These are phyloP conservation scores for Kwoniella europaea DNA, from an alignment of 768 basidiomycete species.

Conservation along the genomic window DNA sequence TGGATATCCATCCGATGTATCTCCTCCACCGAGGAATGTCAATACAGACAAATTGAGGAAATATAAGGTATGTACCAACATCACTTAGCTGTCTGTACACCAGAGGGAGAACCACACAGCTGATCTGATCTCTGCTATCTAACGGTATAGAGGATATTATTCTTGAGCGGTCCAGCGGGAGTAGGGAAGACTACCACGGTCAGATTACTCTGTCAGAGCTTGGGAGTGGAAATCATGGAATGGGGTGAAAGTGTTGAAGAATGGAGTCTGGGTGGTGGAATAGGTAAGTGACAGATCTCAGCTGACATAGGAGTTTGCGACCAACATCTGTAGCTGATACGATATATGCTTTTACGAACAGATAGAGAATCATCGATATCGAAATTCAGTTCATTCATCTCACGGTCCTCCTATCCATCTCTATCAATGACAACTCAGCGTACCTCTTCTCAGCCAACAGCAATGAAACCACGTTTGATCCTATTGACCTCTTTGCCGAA, in stretches of 20 bases:
- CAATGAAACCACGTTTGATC: constrained; percentile 65
- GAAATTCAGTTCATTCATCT: constrained; percentile 78
- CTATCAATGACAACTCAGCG: constrained; percentile 35
- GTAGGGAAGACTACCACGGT: constrained; percentile 88
- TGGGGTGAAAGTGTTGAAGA: constrained; percentile 78
- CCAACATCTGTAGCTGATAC: neutral
- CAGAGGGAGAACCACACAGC: neutral
- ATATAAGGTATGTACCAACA: constrained; percentile 46
- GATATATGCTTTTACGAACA: constrained; percentile 23
- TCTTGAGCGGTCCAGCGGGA: constrained; percentile 85
- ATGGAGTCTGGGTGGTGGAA: constrained; percentile 55
- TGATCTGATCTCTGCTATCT: neutral
- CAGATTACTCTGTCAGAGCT: constrained; percentile 72
- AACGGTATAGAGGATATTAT: constrained; percentile 71
- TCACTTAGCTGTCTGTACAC: no score
- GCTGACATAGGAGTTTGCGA: neutral
- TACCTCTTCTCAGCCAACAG: constrained; percentile 15
- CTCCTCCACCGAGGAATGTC: constrained; percentile 14
- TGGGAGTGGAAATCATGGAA: constrained; percentile 80
- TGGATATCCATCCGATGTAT: constrained; percentile 34
- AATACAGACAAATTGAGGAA: constrained; percentile 50
- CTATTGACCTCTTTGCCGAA: constrained; percentile 92
- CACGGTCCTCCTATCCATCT: constrained; percentile 59
- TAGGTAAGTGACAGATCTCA: constrained; percentile 40
- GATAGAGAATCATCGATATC: constrained; percentile 61